Percentiles rank a stretch among this genome's conserved stretches.
Conservation (phyloP, 129 eudicot species). For the Artemisia annua region DNA sequence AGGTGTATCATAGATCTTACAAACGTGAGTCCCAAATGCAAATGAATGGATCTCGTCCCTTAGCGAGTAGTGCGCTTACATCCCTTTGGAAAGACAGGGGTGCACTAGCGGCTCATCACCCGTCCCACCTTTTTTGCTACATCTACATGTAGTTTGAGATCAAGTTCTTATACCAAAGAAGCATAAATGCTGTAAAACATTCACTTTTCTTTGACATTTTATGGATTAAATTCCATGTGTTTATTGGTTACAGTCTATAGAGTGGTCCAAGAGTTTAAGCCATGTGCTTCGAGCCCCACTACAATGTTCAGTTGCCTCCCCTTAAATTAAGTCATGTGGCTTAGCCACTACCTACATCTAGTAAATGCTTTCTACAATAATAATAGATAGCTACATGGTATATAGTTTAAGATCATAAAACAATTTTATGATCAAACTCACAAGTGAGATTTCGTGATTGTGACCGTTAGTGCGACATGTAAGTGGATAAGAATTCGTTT, state of each 20-base stretch:
- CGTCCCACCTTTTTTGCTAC: too few species aligned
- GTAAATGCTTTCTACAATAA: neutral
- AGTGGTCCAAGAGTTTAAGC: constrained; percentile 18
- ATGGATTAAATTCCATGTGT: neutral
- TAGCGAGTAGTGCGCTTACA: too few species aligned
- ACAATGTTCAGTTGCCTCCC: constrained; percentile 20
- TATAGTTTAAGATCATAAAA: neutral
- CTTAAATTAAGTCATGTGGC: constrained; percentile 15
- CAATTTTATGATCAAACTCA: neutral
- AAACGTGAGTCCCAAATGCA: too few species aligned
- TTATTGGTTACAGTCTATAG: neutral
- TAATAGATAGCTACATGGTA: neutral
- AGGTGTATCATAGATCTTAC: too few species aligned
- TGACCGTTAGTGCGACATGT: too few species aligned
- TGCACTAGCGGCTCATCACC: too few species aligned
- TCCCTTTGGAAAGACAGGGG: too few species aligned
- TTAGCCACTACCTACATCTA: constrained; percentile 17
- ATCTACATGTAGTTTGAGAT: too few species aligned
- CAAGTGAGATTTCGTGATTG: neutral
- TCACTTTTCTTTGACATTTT: neutral
- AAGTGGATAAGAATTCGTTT: too few species aligned
- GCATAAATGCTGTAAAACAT: too few species aligned
- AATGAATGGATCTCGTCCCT: too few species aligned
- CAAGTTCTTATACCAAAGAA: too few species aligned
- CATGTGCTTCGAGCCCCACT: constrained; percentile 37